These are phyloP conservation scores for Kregervanrija fluxuum DNA, from an alignment of 805 yeast species.

Conservation along the genomic window DNA sequence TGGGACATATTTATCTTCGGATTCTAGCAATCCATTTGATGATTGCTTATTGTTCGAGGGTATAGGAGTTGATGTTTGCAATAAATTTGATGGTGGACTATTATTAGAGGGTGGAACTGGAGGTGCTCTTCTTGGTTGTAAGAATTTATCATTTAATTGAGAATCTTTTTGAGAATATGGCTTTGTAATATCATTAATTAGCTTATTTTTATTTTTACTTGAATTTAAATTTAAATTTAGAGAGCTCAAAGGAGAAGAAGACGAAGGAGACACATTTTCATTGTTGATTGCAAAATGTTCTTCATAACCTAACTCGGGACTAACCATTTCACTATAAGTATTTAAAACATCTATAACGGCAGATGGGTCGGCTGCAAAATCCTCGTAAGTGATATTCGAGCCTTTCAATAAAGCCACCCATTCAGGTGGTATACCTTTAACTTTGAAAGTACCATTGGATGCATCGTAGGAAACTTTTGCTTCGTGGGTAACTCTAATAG, in stretches of 20 bases:
- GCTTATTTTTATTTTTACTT: constrained; percentile 6
- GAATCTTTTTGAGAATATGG: constrained; percentile 17
- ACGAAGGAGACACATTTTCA: background rate
- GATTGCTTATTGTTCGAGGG: background rate
- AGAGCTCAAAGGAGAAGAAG: too few relatives aligned
- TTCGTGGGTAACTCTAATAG: constrained; percentile 90
- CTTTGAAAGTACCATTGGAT: constrained; percentile 52
- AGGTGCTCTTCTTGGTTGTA: constrained; percentile 30
- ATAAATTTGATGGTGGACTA: constrained; percentile 1
- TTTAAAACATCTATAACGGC: constrained; percentile 58
- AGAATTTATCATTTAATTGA: constrained; percentile 16
- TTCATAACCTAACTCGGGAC: constrained; percentile 32
- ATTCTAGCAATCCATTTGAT: background rate
- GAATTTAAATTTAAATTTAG: background rate
- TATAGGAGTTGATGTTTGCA: constrained; percentile 11
- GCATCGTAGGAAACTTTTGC: constrained; percentile 88
- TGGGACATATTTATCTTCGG: constrained; percentile 25
- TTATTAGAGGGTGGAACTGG: constrained; percentile 21
- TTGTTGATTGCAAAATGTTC: constrained; percentile 16
- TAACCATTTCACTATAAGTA: constrained; percentile 38
- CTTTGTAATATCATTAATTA: constrained; percentile 26
- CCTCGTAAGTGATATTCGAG: constrained; percentile 54
- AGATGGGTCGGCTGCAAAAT: constrained; percentile 55
- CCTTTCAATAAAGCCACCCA: constrained; percentile 51
- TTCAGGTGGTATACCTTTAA: constrained; percentile 44